phyloP scores from a whole-genome alignment of 768 basidiomycete species.

The Mycena belliarum region DNA sequence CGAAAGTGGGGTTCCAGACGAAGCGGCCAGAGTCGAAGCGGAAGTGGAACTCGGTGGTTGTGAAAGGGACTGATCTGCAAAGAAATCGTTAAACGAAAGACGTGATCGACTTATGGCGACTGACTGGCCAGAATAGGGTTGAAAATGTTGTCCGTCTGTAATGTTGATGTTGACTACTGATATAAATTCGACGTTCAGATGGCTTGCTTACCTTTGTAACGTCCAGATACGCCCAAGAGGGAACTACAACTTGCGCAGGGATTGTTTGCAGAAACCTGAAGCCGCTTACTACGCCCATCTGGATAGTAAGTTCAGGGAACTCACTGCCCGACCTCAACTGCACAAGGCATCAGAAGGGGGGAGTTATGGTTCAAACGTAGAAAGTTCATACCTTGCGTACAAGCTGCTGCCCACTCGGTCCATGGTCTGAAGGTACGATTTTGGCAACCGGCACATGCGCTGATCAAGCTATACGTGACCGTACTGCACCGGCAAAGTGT shows the following conservation, averaged over 20 bases:
- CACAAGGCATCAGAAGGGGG: neutral
- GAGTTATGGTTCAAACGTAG: neutral
- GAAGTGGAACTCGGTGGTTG: neutral
- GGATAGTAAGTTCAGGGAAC: constrained; percentile 4
- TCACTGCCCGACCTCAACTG: constrained; percentile 35
- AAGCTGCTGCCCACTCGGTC: constrained; percentile 39
- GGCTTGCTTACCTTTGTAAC: constrained; percentile 40
- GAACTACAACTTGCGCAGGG: constrained; percentile 46
- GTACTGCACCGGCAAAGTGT: constrained; percentile 55
- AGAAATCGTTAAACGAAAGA: neutral
- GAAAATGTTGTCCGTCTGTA: constrained; percentile 12
- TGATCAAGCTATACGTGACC: constrained; percentile 56
- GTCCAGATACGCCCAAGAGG: constrained; percentile 59
- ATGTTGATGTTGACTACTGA: neutral
- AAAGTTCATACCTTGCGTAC: constrained; percentile 18
- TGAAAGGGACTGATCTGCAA: constrained; percentile 2
- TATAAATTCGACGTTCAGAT: neutral
- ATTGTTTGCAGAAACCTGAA: constrained; percentile 46
- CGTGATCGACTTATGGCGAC: neutral
- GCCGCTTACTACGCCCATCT: neutral
- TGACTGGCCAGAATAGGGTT: constrained; percentile 13
- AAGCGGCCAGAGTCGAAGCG: neutral
- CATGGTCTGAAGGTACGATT: constrained; percentile 40
- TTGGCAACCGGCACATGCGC: constrained; percentile 65
- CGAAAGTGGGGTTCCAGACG: neutral